Base-by-base conservation (phyloP, 768 basidiomycete species). In the Boletus fagicola region DNA sequence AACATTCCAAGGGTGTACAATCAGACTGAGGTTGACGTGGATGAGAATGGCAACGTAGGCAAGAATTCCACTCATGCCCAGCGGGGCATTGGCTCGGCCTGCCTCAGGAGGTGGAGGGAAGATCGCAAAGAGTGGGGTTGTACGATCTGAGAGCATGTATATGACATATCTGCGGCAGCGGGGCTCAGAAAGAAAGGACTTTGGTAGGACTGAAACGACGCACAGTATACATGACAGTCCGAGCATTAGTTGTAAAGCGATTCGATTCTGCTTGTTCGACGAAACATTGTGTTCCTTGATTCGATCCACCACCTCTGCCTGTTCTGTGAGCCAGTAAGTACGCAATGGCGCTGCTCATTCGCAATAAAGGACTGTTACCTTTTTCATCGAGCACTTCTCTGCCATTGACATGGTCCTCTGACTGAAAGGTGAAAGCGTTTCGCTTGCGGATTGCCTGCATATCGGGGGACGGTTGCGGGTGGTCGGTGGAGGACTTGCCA, bases 291-390 rank as follows among this genome's bases (percentile, higher is more conserved):
- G 71, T n/a, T 62, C 63, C 47, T 77, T 80, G 39, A 89, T 69
- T 5, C 54, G 62, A n/a, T 78, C 71, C 48, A 89, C 77, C 13
- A 86, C 40, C 45, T 80, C 79, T 46, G 85, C 81, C 66, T 89
- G 87, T 65, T 89, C 87, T 88, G 62, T 3, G 44, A 26, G 44
- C 10, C 5, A 49, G 49, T 58, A 0, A 70, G 59, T 28, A 44
- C 28, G 16, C 30, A 10, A 28, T 16, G 2, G 22, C 24, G 24
- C n/a, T 4, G 43, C 24, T 35, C 13, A 2, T 48, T 36, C 18
- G 33, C 36, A 11, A n/a, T 9, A 24, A 16, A 44, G 7, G 13
- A 26, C 18, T 55, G 64, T 61, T 48, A 80, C 83, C 81, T 75
- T 84, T 80, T 56, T 85, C 84, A 55, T 84, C 82, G 22, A 84